Conservation (phyloP, 352 stramenopile genomes). For the Pythium plurisporium region DNA sequence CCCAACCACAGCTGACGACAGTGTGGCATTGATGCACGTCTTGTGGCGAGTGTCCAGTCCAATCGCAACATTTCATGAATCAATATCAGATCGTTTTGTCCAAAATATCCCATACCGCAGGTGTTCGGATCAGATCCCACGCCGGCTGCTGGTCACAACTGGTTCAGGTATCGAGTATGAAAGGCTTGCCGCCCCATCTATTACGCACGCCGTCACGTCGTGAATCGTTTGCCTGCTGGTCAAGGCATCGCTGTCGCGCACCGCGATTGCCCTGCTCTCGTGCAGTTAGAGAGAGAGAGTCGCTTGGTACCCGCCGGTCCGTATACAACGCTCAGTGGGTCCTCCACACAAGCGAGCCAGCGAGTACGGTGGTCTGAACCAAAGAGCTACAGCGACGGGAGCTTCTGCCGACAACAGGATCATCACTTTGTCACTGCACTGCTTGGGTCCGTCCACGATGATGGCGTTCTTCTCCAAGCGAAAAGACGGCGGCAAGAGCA, state of each 20-base stretch:
- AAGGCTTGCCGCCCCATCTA: not conserved
- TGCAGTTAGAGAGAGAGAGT: no score
- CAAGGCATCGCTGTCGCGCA: not conserved
- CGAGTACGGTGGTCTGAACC: no score
- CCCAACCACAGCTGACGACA: no score
- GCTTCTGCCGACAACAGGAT: no score
- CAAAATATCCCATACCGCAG: not conserved
- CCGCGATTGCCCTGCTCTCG: no score
- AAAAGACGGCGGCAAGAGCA: conserved; percentile 19
- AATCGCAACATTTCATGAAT: not conserved
- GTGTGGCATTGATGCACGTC: no score
- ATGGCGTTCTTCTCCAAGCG: conserved; percentile 23
- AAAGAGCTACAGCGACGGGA: no score
- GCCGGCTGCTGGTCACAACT: not conserved
- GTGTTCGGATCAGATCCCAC: not conserved
- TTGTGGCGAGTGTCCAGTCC: no score
- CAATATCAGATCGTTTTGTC: not conserved
- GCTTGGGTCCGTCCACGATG: conserved; percentile 9
- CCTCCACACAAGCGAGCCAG: no score
- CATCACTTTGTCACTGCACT: not conserved
- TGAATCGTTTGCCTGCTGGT: not conserved
- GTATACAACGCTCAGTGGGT: no score
- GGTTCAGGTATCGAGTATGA: not conserved
- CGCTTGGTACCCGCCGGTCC: no score
- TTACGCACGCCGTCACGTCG: conserved; percentile 2